Percentiles rank a stretch among this genome's conserved stretches.
phyloP scores from a whole-genome alignment of 2,329 filamentous ascomycete genomes.

The Myriosclerotinia scirpicola region DNA sequence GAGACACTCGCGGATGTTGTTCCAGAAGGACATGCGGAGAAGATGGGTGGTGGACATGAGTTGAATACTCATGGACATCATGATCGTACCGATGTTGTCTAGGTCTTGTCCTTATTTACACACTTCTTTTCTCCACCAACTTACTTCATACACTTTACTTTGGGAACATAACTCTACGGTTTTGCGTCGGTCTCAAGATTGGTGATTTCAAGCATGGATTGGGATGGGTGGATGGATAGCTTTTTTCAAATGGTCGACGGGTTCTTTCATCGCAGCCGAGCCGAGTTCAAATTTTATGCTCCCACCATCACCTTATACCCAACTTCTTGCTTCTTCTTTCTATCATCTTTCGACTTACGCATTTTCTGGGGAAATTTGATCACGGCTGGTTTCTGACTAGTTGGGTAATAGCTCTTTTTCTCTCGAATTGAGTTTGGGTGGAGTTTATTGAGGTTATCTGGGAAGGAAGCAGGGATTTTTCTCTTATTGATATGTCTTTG shows the following conservation, averaged over 20 bases:
- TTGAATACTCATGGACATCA: conserved; percentile 1
- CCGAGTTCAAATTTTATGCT: no score
- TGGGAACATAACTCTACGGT: background rate
- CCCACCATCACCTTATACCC: no score
- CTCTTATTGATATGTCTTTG: no score
- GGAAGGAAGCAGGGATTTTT: no score
- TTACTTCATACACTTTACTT: background rate
- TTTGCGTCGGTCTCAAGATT: background rate
- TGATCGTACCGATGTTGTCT: background rate
- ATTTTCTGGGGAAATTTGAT: no score
- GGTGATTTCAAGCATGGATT: background rate
- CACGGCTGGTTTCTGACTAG: no score
- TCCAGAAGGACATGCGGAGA: conserved; percentile 31
- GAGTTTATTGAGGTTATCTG: no score
- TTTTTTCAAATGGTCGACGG: background rate
- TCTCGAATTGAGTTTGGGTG: no score
- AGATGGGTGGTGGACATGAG: conserved; percentile 17
- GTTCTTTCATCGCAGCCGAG: background rate
- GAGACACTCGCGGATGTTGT: conserved; percentile 74
- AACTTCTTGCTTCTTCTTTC: no score
- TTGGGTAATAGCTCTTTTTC: no score
- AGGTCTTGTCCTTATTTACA: background rate
- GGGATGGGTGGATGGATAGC: background rate
- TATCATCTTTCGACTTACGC: no score
- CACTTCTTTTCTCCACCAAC: background rate